These are phyloP conservation scores for Melastoma candidum DNA, from an alignment of 441 rosid genomes.

Conservation along the genomic window DNA sequence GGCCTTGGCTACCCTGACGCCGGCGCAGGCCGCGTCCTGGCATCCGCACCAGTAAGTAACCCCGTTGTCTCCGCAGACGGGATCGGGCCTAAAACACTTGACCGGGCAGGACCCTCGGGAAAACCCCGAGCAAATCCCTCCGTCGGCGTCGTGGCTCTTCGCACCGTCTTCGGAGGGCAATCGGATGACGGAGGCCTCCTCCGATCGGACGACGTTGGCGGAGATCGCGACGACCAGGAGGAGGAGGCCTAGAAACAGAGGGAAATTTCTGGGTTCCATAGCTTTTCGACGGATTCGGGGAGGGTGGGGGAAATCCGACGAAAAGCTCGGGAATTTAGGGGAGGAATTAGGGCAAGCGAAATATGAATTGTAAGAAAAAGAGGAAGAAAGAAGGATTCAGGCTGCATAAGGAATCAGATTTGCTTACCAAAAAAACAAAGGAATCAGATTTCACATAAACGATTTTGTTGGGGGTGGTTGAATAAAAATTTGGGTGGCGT, in stretches of 20 bases:
- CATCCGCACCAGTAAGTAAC: constrained; percentile 92
- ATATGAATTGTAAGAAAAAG: too few relatives aligned
- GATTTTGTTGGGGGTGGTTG: too few relatives aligned
- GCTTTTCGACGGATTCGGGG: neutral
- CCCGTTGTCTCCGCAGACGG: constrained; percentile 72
- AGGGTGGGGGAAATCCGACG: too few relatives aligned
- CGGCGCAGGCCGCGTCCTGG: constrained; percentile 57
- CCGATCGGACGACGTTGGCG: neutral
- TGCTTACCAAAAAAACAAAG: too few relatives aligned
- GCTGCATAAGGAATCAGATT: too few relatives aligned
- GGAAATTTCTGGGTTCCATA: neutral
- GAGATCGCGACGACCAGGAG: neutral
- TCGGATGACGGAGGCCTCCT: constrained; percentile 6
- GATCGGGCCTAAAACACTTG: constrained; percentile 70
- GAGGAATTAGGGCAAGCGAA: too few relatives aligned
- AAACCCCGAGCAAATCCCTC: constrained; percentile 23
- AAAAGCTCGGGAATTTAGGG: too few relatives aligned
- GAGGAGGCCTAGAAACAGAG: neutral
- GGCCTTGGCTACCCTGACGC: constrained; percentile 46
- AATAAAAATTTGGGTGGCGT: too few relatives aligned
- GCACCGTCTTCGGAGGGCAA: constrained; percentile 6
- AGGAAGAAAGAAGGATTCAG: too few relatives aligned
- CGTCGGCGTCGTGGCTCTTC: constrained; percentile 5
- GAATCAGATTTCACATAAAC: too few relatives aligned
- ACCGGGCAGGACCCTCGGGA: constrained; percentile 39